Percentiles rank a stretch among this genome's conserved stretches.
phyloP scores from a whole-genome alignment of 1,139 yeast genomes.

The Yamadazyma dendronema region DNA sequence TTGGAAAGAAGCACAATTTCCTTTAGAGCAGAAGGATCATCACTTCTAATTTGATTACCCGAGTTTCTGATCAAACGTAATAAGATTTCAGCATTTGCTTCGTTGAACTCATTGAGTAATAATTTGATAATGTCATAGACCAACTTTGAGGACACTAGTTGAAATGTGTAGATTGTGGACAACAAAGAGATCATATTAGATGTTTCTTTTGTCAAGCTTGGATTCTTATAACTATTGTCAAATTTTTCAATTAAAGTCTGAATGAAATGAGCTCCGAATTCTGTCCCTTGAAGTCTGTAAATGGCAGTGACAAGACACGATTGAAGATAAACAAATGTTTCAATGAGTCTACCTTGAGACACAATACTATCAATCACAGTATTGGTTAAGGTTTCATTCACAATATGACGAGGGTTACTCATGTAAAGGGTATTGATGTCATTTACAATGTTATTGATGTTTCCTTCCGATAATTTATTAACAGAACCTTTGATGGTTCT shows the following conservation, averaged over 20 bases:
- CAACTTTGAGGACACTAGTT: conserved; percentile 68
- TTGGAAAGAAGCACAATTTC: conserved; percentile 69
- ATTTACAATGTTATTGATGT: conserved; percentile 64
- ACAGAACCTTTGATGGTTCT: conserved; percentile 74
- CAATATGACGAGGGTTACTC: conserved; percentile 71
- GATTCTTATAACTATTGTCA: conserved; percentile 33
- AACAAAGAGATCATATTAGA: conserved; percentile 71
- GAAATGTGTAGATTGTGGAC: conserved; percentile 75
- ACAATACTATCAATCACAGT: conserved; percentile 66
- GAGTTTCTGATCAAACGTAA: conserved; percentile 69
- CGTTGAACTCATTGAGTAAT: conserved; percentile 59
- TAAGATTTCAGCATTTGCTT: conserved; percentile 73
- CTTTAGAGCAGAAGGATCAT: conserved; percentile 83
- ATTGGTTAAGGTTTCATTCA: conserved; percentile 65
- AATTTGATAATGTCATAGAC: conserved; percentile 71
- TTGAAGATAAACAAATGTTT: conserved; percentile 75
- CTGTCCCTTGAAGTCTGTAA: conserved; percentile 78
- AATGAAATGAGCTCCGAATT: conserved; percentile 84
- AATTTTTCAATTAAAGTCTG: conserved; percentile 75
- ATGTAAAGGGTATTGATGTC: conserved; percentile 65
- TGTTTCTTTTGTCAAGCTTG: conserved; percentile 50
- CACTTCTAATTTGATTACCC: conserved; percentile 84
- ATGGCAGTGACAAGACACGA: conserved; percentile 76
- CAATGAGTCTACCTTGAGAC: conserved; percentile 64
- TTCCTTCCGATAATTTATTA: conserved; percentile 85